Percentiles rank a stretch among this genome's conserved stretches.
Evolutionary conservation across 257 asterid genomes (phyloP).

Genomic region (Gynochthodes officinalis): DNA sequence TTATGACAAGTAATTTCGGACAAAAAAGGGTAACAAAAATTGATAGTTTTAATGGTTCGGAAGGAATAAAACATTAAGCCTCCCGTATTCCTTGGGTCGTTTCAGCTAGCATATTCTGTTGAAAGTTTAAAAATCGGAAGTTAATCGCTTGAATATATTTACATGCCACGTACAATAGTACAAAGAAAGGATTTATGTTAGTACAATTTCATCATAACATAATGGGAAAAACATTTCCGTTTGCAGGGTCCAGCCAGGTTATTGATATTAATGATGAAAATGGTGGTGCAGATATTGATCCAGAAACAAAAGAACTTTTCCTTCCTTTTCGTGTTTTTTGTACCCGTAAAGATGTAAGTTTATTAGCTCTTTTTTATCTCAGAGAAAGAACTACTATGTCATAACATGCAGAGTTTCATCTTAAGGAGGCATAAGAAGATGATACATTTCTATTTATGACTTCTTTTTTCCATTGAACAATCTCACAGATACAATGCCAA

Average conservation of each 20-base stretch:
- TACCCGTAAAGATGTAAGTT: slow-evolving; percentile 58
- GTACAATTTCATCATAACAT: background rate
- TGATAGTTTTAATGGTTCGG: too few relatives aligned
- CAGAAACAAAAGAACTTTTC: slow-evolving; percentile 53
- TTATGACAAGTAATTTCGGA: too few relatives aligned
- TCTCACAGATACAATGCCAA: slow-evolving; percentile 55
- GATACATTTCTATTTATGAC: background rate
- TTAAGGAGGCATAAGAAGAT: too few relatives aligned
- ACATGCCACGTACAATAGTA: background rate
- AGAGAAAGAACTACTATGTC: background rate
- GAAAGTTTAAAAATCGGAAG: too few relatives aligned
- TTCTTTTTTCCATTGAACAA: background rate
- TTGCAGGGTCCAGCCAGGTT: slow-evolving; percentile 42
- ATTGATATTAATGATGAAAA: slow-evolving; percentile 35
- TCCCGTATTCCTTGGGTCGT: background rate
- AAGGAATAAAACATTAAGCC: background rate
- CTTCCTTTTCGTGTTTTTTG: slow-evolving; percentile 81
- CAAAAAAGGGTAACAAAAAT: too few relatives aligned
- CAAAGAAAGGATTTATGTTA: too few relatives aligned
- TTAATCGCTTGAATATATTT: background rate
- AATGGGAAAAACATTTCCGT: too few relatives aligned
- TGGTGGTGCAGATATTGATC: slow-evolving; percentile 35
- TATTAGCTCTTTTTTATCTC: background rate
- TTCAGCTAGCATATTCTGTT: too few relatives aligned
- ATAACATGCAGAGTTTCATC: background rate